Evolutionary conservation across 2,329 filamentous ascomycete genomes (phyloP).

Genomic region (Trichoderma sp.): DNA sequence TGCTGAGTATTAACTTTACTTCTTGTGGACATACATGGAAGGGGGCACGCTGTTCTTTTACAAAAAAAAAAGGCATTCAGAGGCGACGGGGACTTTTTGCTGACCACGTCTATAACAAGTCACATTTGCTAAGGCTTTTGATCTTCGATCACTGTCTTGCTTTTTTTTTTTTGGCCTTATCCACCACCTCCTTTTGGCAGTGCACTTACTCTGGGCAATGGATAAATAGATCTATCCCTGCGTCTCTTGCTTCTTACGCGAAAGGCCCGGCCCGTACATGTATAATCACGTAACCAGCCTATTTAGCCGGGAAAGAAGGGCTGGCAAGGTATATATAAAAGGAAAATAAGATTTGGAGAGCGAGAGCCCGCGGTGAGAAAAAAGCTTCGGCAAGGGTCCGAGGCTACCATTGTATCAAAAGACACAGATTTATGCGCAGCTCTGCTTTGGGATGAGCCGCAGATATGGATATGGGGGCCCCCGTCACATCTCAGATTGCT

Average conservation of each 20-base stretch:
- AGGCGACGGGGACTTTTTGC: not conserved
- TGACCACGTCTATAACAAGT: conserved; percentile 10
- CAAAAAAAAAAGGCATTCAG: not conserved
- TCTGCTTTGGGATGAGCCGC: not conserved
- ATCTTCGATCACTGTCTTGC: conserved; percentile 21
- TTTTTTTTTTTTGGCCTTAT: not conserved
- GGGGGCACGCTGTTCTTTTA: not conserved
- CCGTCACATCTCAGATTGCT: conserved; percentile 15
- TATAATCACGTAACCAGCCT: not conserved
- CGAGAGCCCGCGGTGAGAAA: not conserved
- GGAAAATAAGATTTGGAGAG: no score
- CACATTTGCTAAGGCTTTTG: not conserved
- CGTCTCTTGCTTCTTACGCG: not conserved
- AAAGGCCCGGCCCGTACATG: conserved; percentile 10
- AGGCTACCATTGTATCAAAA: not conserved
- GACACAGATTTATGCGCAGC: not conserved
- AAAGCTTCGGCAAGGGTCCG: conserved; percentile 6
- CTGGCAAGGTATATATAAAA: not conserved
- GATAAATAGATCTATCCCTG: conserved; percentile 17
- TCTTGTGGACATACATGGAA: not conserved
- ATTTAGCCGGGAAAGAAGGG: conserved; percentile 13
- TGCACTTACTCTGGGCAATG: not conserved
- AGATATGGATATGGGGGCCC: not conserved
- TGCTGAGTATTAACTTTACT: not conserved
- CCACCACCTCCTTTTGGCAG: not conserved